Evolutionary conservation across 495 filamentous ascomycete species (phyloP), one percentile per base, ranked within the genome.

Genomic region (Podospora anserina): DNA sequence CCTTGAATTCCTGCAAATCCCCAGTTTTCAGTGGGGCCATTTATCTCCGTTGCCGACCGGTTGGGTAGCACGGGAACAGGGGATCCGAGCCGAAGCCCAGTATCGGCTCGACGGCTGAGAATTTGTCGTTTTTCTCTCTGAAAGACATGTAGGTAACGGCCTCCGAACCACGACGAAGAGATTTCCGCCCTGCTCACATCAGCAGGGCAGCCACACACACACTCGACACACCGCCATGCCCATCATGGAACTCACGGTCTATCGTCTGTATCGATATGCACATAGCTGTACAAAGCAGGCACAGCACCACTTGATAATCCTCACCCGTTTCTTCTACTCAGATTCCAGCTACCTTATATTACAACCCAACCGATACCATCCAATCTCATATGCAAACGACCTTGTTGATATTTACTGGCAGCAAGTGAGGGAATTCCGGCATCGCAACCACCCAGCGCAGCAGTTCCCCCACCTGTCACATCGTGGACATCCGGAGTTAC

Each of bases 21-120:
- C 39, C 39, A 49, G 39, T 49, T 30, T 44, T 5, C 34, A 70
- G 62, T 30, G 61, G 56, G 62, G 26, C 44, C 65, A 56, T 66
- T 72, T 72, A 72, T 72, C 70, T 72, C 70, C 70, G 70, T 65
- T 67, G 65, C 65, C 67, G 70, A 58, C 70, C 67, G 70, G 67
- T 57, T 62, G 67, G 64, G 61, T 63, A 39, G 58, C 39, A 58
- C 19, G 44, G 39, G 59, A 27, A 57, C 64, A 57, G 64, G 34
- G 53, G 56, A 59, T 18, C 68, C 62, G 67, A 61, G 20, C 28
- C 66, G 59, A 54, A 16, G 11, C 39, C 27, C 13, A 62, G 66
- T 6, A 39, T 49, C 39, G 39, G 39, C 39, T 49, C 39, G 39
- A 49, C 39, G 39, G 39, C 39, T 49, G 39, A 11, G 39, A 49